phyloP scores from a whole-genome alignment of 1,284 basidiomycete species.

The Trametes pubescens region DNA sequence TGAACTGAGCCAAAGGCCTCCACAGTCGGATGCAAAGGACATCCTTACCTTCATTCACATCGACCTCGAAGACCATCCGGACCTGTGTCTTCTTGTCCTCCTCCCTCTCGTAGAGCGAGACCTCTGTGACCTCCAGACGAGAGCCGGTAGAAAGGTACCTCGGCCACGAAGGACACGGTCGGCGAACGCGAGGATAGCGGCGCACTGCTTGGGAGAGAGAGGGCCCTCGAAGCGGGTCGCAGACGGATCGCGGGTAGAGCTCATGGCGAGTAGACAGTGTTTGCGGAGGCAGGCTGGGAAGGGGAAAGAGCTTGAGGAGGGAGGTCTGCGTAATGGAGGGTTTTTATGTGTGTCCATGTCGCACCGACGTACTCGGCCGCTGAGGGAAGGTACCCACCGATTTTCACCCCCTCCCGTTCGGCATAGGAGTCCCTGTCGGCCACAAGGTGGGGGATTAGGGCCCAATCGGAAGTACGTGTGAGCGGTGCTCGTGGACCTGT shows the following conservation, averaged over 20 bases:
- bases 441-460: too few species aligned
- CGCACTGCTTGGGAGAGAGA: slow-evolving; percentile 17
- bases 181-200: slow-evolving; percentile 16
- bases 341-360: too few species aligned
- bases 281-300: too few species aligned
- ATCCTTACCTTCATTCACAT: slow-evolving; percentile 13
- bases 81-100: slow-evolving; percentile 27
- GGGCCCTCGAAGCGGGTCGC: slow-evolving; percentile 10
- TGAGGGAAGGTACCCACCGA: too few species aligned
- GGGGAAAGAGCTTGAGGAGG: too few species aligned
- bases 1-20: background rate
- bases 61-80: slow-evolving; percentile 26
- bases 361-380: too few species aligned
- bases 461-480: too few species aligned
- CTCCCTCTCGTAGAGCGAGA: slow-evolving; percentile 14
- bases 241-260: background rate
- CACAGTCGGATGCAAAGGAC: background rate
- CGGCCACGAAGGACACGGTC: slow-evolving; percentile 17
- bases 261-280: background rate
- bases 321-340: too few species aligned
- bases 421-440: too few species aligned
- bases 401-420: too few species aligned
- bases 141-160: slow-evolving; percentile 17
- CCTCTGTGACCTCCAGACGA: slow-evolving; percentile 20
- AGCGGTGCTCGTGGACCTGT: too few species aligned